Evolutionary conservation across 257 asterid genomes (phyloP), one percentile per base, ranked within the genome.

Genomic region (Solanum pinnatisectum): DNA sequence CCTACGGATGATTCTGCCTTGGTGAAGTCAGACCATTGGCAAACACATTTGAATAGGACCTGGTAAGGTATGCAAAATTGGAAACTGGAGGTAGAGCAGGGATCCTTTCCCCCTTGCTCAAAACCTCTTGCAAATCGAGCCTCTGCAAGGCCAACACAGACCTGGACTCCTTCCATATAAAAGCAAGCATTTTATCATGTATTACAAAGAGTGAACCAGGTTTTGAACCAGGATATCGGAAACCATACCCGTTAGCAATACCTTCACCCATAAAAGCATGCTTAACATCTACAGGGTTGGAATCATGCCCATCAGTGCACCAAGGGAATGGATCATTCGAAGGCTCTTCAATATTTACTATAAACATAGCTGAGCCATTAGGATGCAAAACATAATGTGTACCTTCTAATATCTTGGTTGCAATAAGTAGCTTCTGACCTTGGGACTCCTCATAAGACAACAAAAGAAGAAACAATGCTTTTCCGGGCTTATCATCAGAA

Each of bases 351-450:
- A 88, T 74, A 73, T 94, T 90, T 71, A 94, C 99, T 82, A 92
- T 91, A 90, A 96, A 96, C 99, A 96, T 95, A 89, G 99, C 95
- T 16, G 99, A 96, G 44, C 99, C 99, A 91, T 96, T 96, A 56
- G 99, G 99, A 91, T 95, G 96, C 92, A 94, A 87, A 79, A 95
- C 98, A 86, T 94, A 95, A 87, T 94, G 94, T 30, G 98, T 96
- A 4, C 99, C 99, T 92, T 96, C 98, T 88, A 96, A 88, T 88
- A 96, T 95, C 92, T 95, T 96, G 83, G 97, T 96, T 44, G 95
- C 98, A 65, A 95, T 93, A 60, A 96, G 93, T 86, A 82, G 87
- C 88, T 90, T 91, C 81, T 93, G 93, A 88, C 93, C 96, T 87
- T 93, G 95, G 10, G 95, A 91, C 90, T 94, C 95, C 87, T 95